A percentile compares a stretch with the other conserved stretches of the same genome.
phyloP scores from a whole-genome alignment of 2,329 filamentous ascomycete genomes.

The Ilyonectria mors-panacis region DNA sequence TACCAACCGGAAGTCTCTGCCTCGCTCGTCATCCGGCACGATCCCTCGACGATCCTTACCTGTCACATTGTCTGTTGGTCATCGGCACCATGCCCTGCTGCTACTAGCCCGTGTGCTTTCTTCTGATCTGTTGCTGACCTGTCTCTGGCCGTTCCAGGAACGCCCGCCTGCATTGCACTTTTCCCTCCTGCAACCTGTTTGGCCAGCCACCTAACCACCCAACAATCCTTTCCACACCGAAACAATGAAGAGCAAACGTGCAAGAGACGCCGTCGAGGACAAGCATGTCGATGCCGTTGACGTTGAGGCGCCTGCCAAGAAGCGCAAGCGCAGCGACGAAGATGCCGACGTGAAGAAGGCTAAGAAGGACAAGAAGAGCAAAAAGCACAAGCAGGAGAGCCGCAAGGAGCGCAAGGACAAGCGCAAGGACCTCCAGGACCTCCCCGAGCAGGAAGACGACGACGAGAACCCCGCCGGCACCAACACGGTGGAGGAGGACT shows the following conservation, averaged over 20 bases:
- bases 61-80: background rate
- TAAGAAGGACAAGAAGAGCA: constrained; percentile 52
- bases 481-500: constrained; percentile 39
- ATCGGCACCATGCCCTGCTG: background rate
- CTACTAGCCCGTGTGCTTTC: background rate
- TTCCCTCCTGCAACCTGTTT: constrained; percentile 13
- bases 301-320: constrained; percentile 50
- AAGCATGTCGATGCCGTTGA: constrained; percentile 41
- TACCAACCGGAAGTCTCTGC: background rate
- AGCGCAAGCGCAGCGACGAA: constrained; percentile 56
- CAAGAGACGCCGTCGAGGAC: constrained; percentile 52
- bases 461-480: constrained; percentile 39
- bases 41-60: background rate
- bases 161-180: background rate
- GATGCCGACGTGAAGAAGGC: constrained; percentile 48
- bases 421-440: constrained; percentile 55
- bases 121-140: background rate
- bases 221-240: constrained; percentile 6
- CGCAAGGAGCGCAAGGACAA: constrained; percentile 60
- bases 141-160: constrained; percentile 6
- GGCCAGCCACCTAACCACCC: constrained; percentile 15
- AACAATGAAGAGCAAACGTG: constrained; percentile 58
- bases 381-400: constrained; percentile 55
- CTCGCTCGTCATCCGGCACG: background rate
- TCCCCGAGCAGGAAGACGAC: constrained; percentile 53